Percentiles rank a stretch among this genome's conserved stretches.
These are phyloP conservation scores for Mycogone perniciosa DNA, from an alignment of 2,329 filamentous ascomycete genomes.

Conservation along the genomic window DNA sequence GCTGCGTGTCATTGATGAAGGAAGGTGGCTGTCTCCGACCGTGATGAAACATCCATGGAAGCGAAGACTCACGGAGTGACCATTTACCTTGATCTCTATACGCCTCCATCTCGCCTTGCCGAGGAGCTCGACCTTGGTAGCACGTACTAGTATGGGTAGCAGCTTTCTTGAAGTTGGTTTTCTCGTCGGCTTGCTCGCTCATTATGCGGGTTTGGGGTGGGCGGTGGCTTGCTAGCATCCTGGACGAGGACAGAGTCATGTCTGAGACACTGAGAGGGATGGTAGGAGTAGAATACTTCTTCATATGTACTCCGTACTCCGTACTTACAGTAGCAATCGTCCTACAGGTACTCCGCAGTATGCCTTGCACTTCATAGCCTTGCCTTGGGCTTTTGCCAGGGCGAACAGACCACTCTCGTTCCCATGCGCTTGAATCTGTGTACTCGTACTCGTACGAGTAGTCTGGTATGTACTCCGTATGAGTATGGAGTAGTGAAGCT, in stretches of 20 bases:
- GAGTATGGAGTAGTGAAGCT: too few relatives aligned
- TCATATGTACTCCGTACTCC: too few relatives aligned
- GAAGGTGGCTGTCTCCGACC: not conserved
- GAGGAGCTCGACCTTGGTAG: too few relatives aligned
- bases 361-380: too few relatives aligned
- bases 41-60: not conserved
- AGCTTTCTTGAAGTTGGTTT: not conserved
- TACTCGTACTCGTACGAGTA: not conserved
- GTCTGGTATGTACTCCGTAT: not conserved
- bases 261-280: not conserved
- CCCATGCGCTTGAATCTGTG: conserved; percentile 10
- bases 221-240: not conserved
- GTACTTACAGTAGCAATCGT: too few relatives aligned
- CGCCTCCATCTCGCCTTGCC: too few relatives aligned
- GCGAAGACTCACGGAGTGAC: not conserved
- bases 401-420: conserved; percentile 14
- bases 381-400: conserved; percentile 2
- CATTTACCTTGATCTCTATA: not conserved
- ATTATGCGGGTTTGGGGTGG: not conserved
- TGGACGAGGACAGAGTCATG: not conserved
- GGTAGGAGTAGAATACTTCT: too few relatives aligned
- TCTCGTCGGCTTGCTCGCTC: not conserved
- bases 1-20: not conserved
- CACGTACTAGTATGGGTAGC: too few relatives aligned
- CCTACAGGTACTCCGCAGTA: too few relatives aligned